Conservation (phyloP, 2,329 filamentous ascomycete genomes). For the Monosporascus cannonballus region DNA sequence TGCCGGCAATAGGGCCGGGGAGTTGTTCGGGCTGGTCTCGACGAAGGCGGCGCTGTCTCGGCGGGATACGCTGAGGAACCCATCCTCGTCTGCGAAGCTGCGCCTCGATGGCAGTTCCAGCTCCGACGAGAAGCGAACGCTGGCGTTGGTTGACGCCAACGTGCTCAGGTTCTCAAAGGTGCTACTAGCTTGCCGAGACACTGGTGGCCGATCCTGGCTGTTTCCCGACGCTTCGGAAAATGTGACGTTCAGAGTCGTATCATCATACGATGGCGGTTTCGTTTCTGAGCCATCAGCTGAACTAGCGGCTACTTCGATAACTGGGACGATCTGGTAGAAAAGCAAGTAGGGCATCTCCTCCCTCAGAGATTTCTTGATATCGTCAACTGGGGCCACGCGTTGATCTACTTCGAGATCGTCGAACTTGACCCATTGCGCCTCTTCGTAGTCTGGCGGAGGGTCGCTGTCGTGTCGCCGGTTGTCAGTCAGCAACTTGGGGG, state of each 20-base stretch:
- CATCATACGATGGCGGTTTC: constrained; percentile 55
- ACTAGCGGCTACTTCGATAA: constrained; percentile 58
- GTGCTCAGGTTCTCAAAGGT: constrained; percentile 39
- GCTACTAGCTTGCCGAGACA: constrained; percentile 33
- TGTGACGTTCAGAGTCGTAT: constrained; percentile 39
- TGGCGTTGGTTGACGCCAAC: constrained; percentile 33
- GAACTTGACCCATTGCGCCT: constrained; percentile 82
- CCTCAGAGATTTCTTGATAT: constrained; percentile 68
- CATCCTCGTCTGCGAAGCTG: constrained; percentile 39
- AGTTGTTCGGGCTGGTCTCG: constrained; percentile 35
- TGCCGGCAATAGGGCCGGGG: constrained; percentile 35
- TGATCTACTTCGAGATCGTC: constrained; percentile 70
- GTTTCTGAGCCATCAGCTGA: constrained; percentile 41
- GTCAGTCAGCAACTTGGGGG: constrained; percentile 54
- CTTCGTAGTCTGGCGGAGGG: constrained; percentile 59
- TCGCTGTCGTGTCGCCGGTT: constrained; percentile 50
- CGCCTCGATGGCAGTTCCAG: constrained; percentile 42
- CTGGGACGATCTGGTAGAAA: constrained; percentile 91
- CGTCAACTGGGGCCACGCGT: constrained; percentile 70
- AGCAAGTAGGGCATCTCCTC: constrained; percentile 91
- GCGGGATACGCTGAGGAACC: constrained; percentile 29
- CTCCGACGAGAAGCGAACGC: constrained; percentile 51
- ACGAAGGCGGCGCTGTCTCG: constrained; percentile 46
- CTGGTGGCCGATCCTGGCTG: constrained; percentile 21
- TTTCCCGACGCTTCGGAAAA: constrained; percentile 22